A percentile compares a stretch with the other conserved stretches of the same genome.
phyloP scores from a whole-genome alignment of 2,329 filamentous ascomycete species.

The Mycosphaerelloides madeirae region DNA sequence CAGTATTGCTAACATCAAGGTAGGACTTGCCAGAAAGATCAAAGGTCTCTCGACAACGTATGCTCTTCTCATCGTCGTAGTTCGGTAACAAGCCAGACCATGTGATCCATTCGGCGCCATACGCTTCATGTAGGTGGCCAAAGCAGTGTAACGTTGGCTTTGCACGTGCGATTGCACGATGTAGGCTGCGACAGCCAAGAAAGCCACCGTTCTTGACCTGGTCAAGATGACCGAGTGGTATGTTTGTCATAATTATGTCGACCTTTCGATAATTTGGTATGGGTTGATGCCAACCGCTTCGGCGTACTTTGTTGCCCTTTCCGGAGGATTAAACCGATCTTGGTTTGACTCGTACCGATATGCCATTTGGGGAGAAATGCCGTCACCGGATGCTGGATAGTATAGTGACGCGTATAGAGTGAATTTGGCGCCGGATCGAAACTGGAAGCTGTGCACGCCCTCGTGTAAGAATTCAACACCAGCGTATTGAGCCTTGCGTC shows the following conservation, averaged over 20 bases:
- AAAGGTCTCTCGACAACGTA: conserved; percentile 6
- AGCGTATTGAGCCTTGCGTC: conserved; percentile 29
- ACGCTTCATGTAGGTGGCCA: conserved; percentile 57
- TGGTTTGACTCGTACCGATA: conserved; percentile 45
- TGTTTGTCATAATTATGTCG: conserved; percentile 40
- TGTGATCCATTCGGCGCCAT: conserved; percentile 51
- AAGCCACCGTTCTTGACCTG: conserved; percentile 14
- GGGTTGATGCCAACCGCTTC: conserved; percentile 9
- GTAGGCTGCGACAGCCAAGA: conserved; percentile 44
- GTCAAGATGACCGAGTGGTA: conserved; percentile 31
- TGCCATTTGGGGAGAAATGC: conserved; percentile 44
- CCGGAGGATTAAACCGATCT: conserved; percentile 28
- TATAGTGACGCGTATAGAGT: conserved; percentile 52
- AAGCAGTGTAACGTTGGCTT: conserved; percentile 52
- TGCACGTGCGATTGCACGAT: conserved; percentile 42
- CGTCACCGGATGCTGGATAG: conserved; percentile 50
- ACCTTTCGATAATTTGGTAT: conserved; percentile 16
- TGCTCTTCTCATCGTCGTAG: conserved; percentile 4
- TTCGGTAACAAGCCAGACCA: conserved; percentile 38
- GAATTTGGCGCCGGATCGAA: conserved; percentile 47
- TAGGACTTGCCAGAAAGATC: conserved; percentile 28
- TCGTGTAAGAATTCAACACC: conserved; percentile 53
- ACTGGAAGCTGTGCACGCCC: conserved; percentile 42
- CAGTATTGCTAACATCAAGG: conserved; percentile 21
- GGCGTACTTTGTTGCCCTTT: conserved; percentile 5